Base-by-base conservation (phyloP, 2,329 filamentous ascomycete genomes). In the Sporothrix variecibatus region DNA sequence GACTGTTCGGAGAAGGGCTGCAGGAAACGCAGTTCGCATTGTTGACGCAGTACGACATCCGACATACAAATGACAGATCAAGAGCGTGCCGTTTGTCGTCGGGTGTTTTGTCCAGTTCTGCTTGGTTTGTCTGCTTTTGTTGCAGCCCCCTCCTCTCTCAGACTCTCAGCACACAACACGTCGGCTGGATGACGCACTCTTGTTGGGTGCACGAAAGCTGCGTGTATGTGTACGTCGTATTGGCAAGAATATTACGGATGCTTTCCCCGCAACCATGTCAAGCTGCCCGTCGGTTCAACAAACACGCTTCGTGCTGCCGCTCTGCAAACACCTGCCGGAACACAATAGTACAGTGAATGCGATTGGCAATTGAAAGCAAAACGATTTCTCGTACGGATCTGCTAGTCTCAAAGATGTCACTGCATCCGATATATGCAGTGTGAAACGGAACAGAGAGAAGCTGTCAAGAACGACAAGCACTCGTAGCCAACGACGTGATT, bases 101-200 rank as follows among this genome's bases (percentile, higher is more conserved):
- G 9, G 40, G 12, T 20, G 23, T 17, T 23, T 71, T 34, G 51
- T 26, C 11, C 51, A 20, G 2, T n/a, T n/a, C 15, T 8, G 11
- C 15, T 4, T 31, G 26, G 7, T 53, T 58, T n/a, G 20, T 7
- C 9, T 23, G 8, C 6, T 69, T 26, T 53, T 17, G 20, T 11
- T 46, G 64, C 64, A 31, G 43, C 15, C 12, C 23, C 64, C 49
- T 11, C n/a, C n/a, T n/a, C n/a, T n/a, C n/a, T n/a, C n/a, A n/a
- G n/a, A n/a, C 65, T 38, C 53, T 15, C 38, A 65, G 34, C 70
- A 51, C 70, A 72, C 56, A 72, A 64, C 40, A 28, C 38, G 3
- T 17, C 3, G 56, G 40, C 11, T 38, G 17, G 15, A 72, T 65
- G 56, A 53, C 58, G 70, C 70, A 64, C 53, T 20, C 28, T 70